Conservation (phyloP, 1,284 basidiomycete species). For the Pisolithus thermaeus region DNA sequence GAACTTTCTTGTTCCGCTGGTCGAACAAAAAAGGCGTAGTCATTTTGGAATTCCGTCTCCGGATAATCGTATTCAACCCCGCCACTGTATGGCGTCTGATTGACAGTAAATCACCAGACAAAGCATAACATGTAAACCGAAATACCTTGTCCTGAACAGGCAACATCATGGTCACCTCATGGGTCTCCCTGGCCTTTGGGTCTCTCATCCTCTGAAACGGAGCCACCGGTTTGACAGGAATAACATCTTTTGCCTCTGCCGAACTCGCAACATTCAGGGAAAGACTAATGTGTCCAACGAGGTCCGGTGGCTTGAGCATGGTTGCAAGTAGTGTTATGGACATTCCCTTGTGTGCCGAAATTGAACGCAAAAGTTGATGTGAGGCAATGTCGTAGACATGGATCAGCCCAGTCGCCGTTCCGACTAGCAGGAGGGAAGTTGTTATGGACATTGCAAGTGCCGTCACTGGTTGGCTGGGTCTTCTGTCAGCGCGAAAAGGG, state of each 20-base stretch:
- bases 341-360: conserved; percentile 66
- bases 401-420: conserved; percentile 70
- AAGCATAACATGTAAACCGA: background rate
- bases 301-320: conserved; percentile 77
- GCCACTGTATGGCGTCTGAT: conserved; percentile 15
- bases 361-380: conserved; percentile 80
- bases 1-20: conserved; percentile 31
- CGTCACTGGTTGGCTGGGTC: conserved; percentile 56
- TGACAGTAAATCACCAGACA: background rate
- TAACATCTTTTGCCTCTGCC: conserved; percentile 46
- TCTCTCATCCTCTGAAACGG: conserved; percentile 72
- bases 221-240: conserved; percentile 60
- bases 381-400: conserved; percentile 85
- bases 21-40: conserved; percentile 57
- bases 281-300: conserved; percentile 68
- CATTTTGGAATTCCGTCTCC: conserved; percentile 49
- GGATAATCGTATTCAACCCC: conserved; percentile 35
- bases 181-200: conserved; percentile 53
- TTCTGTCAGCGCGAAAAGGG: conserved; percentile 4
- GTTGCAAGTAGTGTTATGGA: conserved; percentile 72
- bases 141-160: conserved; percentile 39
- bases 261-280: conserved; percentile 42
- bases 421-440: conserved; percentile 75
- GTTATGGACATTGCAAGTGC: conserved; percentile 70
- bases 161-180: conserved; percentile 61